phyloP scores from a whole-genome alignment of 1,284 basidiomycete genomes.

The Cronartium quercuum region DNA sequence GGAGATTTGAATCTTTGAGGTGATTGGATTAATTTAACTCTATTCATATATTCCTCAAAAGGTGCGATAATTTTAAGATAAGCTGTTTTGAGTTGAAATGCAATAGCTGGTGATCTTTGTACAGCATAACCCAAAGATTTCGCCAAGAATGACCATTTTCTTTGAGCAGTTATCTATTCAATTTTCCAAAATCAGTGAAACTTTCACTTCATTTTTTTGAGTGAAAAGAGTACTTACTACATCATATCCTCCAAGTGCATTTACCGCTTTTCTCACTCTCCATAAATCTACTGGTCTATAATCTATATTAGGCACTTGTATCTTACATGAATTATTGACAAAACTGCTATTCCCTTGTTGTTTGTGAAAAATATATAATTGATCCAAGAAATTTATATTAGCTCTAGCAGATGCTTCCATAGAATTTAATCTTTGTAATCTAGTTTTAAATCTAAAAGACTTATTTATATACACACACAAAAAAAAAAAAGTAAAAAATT shows the following conservation, averaged over 20 bases:
- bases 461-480: conserved; percentile 47
- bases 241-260: conserved; percentile 77
- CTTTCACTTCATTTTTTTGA: too few species aligned
- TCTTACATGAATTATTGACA: conserved; percentile 50
- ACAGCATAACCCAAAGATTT: conserved; percentile 64
- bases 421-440: conserved; percentile 88
- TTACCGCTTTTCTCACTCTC: conserved; percentile 83
- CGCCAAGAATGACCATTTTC: conserved; percentile 81
- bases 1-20: conserved; percentile 8
- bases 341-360: conserved; percentile 48
- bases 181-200: background rate
- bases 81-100: conserved; percentile 79
- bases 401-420: conserved; percentile 95
- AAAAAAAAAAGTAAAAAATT: conserved; percentile 3
- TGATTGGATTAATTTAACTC: conserved; percentile 42
- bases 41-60: conserved; percentile 79
- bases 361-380: conserved; percentile 63
- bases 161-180: conserved; percentile 63
- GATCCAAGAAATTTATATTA: conserved; percentile 93
- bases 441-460: conserved; percentile 89
- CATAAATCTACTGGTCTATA: conserved; percentile 87
- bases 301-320: conserved; percentile 72
- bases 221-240: background rate
- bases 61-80: conserved; percentile 86
- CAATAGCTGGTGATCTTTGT: conserved; percentile 68